Base-by-base conservation (phyloP, 2,329 filamentous ascomycete genomes). In the Diaporthe batatas region DNA sequence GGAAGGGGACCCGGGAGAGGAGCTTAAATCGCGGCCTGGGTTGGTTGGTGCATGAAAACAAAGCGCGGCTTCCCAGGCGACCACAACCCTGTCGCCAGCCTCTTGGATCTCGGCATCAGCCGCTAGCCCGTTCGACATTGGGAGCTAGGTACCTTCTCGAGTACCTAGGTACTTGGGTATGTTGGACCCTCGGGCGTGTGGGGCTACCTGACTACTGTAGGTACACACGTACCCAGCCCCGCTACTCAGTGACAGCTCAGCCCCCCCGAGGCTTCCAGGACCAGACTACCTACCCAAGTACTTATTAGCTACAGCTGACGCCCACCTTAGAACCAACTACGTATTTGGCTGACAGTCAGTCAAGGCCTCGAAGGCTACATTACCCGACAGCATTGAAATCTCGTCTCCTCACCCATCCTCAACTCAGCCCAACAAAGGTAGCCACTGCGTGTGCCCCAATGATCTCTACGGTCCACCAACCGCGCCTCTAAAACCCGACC, bases 41-140 rank as follows among this genome's bases (percentile, higher is more conserved):
- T 70, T 69, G 59, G 47, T 53, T 36, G 44, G 44, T 59, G 54
- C 23, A 70, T 53, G 47, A 70, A 72, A 74, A 74, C 71, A 74
- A 49, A 54, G 71, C 67, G 57, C 62, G 64, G 70, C 49, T 59
- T 47, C 62, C 69, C 34, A 74, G 73, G 70, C 58, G 64, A 64
- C 70, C 8, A 39, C 64, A 74, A 59, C 70, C 70, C 53, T 74
- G 70, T 49, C 47, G 18, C 59, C n/a, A 44, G 47, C 62, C 55
- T 58, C 54, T 57, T 29, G 36, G 53, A 54, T 53, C 51, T 42
- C 72, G 72, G 72, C 59, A 73, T 58, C 44, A 53, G 55, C 72
- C 64, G 64, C 62, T 59, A 62, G 68, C 29, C 68, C 29, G 67
- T 58, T 51, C 10, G 47, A 14, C 47, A 11, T 23, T 25, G 36